A percentile compares a stretch with the other conserved stretches of the same genome.
Conservation (phyloP, 176 grass and related monocot species). For the Eleusine coracana region DNA sequence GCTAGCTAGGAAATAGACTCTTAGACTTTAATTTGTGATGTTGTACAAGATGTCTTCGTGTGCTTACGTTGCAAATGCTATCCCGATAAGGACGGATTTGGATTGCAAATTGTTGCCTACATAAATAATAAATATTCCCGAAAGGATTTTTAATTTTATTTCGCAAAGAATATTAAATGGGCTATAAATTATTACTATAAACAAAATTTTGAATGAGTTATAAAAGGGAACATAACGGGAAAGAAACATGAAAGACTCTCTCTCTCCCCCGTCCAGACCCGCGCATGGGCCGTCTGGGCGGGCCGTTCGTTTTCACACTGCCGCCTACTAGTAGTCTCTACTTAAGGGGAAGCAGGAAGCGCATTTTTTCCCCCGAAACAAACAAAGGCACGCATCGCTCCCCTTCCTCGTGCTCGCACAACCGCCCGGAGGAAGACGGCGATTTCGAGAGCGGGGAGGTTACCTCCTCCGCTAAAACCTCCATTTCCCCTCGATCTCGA, state of each 20-base stretch:
- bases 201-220: no score
- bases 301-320: neutral
- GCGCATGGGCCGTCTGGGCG: neutral
- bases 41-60: no score
- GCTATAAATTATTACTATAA: no score
- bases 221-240: neutral
- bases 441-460: neutral
- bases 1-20: no score
- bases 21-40: no score
- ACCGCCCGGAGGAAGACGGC: neutral
- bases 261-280: neutral
- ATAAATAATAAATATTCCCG: no score
- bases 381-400: neutral
- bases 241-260: neutral
- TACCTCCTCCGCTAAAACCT: neutral
- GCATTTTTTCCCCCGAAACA: neutral
- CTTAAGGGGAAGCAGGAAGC: neutral
- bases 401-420: neutral
- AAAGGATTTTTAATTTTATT: no score
- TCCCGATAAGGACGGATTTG: no score
- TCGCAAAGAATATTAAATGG: no score
- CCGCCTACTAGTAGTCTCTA: neutral
- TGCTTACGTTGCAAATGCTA: no score
- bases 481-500: neutral
- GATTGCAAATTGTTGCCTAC: no score